phyloP scores from a whole-genome alignment of 1,284 basidiomycete genomes.

The Boletus semigastroideus region DNA sequence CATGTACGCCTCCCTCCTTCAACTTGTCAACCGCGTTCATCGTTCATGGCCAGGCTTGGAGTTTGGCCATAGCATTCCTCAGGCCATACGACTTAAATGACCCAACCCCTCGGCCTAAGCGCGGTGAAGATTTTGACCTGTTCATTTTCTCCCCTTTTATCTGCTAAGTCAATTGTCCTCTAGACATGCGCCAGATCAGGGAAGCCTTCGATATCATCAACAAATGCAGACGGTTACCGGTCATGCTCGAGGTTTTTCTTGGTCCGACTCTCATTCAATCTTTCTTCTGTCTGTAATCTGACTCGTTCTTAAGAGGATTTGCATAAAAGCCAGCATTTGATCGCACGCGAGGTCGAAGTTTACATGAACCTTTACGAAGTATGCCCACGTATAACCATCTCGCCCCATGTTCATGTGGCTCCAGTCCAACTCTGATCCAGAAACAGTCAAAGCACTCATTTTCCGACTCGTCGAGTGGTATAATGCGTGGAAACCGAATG shows the following conservation, averaged over 20 bases:
- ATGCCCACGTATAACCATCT: conserved; percentile 11
- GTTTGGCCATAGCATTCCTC: conserved; percentile 53
- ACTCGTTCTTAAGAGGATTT: conserved; percentile 52
- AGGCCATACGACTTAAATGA: conserved; percentile 54
- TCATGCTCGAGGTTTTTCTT: conserved; percentile 65
- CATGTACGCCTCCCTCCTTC: conserved; percentile 42
- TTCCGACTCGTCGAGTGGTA: conserved; percentile 65
- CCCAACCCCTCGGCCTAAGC: conserved; percentile 32
- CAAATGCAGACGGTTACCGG: conserved; percentile 55
- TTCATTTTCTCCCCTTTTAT: not conserved
- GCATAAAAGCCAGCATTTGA: conserved; percentile 54
- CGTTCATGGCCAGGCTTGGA: conserved; percentile 56
- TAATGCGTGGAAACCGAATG: conserved; percentile 58
- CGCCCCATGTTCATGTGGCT: conserved; percentile 6
- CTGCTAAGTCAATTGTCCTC: conserved; percentile 1
- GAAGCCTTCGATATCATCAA: conserved; percentile 56
- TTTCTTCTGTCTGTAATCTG: not conserved
- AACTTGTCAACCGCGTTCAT: not conserved
- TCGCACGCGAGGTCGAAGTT: conserved; percentile 56
- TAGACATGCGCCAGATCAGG: conserved; percentile 51
- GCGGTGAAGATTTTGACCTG: conserved; percentile 37
- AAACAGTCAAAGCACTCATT: conserved; percentile 52
- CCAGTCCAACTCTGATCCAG: conserved; percentile 48
- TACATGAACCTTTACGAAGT: conserved; percentile 66
- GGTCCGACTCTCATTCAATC: conserved; percentile 40